phyloP scores from a whole-genome alignment of 2,329 filamentous ascomycete genomes.

The Microcera coccophila region DNA sequence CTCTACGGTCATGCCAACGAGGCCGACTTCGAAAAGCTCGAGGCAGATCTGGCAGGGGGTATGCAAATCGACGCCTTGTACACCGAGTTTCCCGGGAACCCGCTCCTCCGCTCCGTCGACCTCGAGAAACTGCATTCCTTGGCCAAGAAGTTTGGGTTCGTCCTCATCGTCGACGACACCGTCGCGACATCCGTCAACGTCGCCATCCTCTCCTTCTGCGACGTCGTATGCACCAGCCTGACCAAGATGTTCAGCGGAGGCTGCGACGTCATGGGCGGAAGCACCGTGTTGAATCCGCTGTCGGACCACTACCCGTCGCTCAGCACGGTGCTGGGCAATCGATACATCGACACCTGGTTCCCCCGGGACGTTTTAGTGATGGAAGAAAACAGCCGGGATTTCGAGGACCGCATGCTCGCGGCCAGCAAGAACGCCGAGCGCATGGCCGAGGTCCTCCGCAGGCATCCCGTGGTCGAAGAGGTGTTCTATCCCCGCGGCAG shows the following conservation, averaged over 20 bases:
- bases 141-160: slow-evolving; percentile 36
- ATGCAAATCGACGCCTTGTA: slow-evolving; percentile 42
- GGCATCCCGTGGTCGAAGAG: slow-evolving; percentile 17
- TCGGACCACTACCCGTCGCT: slow-evolving; percentile 35
- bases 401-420: slow-evolving; percentile 33
- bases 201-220: slow-evolving; percentile 43
- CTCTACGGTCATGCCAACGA: slow-evolving; percentile 42
- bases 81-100: slow-evolving; percentile 41
- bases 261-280: slow-evolving; percentile 51
- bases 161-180: slow-evolving; percentile 45
- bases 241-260: slow-evolving; percentile 55
- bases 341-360: slow-evolving; percentile 23
- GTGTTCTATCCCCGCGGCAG: slow-evolving; percentile 42
- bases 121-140: slow-evolving; percentile 24
- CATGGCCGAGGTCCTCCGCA: slow-evolving; percentile 24
- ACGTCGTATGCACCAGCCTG: slow-evolving; percentile 48
- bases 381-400: slow-evolving; percentile 38
- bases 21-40: slow-evolving; percentile 39
- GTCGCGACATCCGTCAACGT: slow-evolving; percentile 43
- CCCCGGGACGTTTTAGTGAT: slow-evolving; percentile 26
- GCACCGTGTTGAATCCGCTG: slow-evolving; percentile 41
- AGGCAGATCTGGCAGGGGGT: slow-evolving; percentile 35
- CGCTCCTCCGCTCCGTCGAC: slow-evolving; percentile 29
- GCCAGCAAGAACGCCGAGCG: slow-evolving; percentile 26
- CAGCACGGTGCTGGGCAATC: slow-evolving; percentile 12